phyloP scores from a whole-genome alignment of 257 asterid species.

The Primulina tabacum region DNA sequence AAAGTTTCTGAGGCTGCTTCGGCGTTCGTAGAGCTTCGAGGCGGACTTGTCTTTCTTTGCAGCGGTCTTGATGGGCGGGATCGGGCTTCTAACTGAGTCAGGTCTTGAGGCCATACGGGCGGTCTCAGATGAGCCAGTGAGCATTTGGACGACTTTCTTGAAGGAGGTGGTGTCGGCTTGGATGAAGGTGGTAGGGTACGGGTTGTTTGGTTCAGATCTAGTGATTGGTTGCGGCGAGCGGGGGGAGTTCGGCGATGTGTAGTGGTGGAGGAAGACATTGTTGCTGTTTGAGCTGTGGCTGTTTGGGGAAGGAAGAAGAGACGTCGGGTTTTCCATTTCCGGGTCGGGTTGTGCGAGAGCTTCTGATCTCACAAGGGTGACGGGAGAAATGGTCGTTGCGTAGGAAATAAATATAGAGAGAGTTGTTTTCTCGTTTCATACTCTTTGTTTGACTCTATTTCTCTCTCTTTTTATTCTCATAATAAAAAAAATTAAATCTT shows the following conservation, averaged over 20 bases:
- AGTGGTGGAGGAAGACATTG: slow-evolving; percentile 25
- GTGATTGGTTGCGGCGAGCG: slow-evolving; percentile 18
- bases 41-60: slow-evolving; percentile 63
- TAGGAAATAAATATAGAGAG: background rate
- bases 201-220: slow-evolving; percentile 87
- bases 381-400: background rate
- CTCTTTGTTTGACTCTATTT: background rate
- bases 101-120: slow-evolving; percentile 33
- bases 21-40: slow-evolving; percentile 74
- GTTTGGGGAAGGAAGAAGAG: background rate
- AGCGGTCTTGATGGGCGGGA: slow-evolving; percentile 71
- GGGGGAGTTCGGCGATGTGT: background rate
- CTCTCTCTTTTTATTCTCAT: background rate
- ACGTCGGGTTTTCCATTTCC: background rate
- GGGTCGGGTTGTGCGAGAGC: background rate
- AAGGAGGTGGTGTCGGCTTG: slow-evolving; percentile 57
- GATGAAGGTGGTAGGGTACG: slow-evolving; percentile 90
- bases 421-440: background rate
- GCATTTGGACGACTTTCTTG: slow-evolving; percentile 59
- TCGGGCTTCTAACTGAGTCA: slow-evolving; percentile 44
- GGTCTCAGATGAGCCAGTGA: slow-evolving; percentile 49
- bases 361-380: too few species aligned
- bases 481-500: too few species aligned
- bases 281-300: slow-evolving; percentile 33
- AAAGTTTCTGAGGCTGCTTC: slow-evolving; percentile 78